Base-by-base conservation (phyloP, 78 protist genomes). In the Capsaspora owczarzaki region DNA sequence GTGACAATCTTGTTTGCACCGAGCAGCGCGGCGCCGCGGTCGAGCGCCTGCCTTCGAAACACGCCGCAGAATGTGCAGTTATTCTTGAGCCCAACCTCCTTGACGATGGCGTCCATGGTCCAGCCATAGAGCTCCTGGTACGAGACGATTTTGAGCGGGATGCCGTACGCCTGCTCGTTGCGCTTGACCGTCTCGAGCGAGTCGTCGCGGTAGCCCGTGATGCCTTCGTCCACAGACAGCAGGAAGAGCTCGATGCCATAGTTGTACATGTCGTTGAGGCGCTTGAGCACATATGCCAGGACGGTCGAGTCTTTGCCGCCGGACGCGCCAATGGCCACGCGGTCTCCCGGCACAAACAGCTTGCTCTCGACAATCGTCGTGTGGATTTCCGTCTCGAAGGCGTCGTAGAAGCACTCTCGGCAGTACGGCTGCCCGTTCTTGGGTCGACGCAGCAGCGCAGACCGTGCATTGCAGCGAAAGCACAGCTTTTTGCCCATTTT, bases 251-350 rank as follows among this genome's bases (percentile, higher is more conserved):
- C 89, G n/a, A 90, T 42, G 31, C 93, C 97, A 71, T 87, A 90
- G 46, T 85, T 85, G 44, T 93, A 82, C 25, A 81, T 75, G 41
- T 72, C 86, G 56, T 96, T 92, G 31, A 94, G 71, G 1, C 27
- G 6, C 8, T 60, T 80, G 71, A 96, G 47, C 16, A 94, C 78
- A 31, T 94, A 83, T 25, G 93, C 89, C 41, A 96, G 85, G 6
- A 91, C 94, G 0, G 97, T 91, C 27, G 95, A 91, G 70, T 96
- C 95, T 51, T 96, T 96, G 38, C 98, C 98, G 38, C 98, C 98
- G 5, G 96, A 91, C 19, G 92, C 94, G 44, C 92, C 97, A 14
- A 93, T 82, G 27, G 94, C 95, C 8, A 95, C 94, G 20, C 53
- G 31, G 12, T 91, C 94, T 31, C 95, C 94, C 22, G 77, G 61